phyloP scores from a whole-genome alignment of 768 basidiomycete genomes.

The Collybia nuda region DNA sequence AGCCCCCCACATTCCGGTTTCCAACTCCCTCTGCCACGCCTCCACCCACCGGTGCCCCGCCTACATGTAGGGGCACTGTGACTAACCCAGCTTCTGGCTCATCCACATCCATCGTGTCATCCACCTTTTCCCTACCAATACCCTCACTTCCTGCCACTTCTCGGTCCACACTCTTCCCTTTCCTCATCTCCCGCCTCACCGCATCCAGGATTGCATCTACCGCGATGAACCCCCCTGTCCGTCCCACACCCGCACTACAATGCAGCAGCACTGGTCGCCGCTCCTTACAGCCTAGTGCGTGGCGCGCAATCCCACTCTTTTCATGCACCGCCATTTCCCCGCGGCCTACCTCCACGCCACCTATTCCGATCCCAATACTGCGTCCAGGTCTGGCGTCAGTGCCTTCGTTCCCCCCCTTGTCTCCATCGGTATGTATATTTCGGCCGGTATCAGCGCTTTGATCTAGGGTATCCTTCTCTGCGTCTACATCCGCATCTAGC shows the following conservation, averaged over 20 bases:
- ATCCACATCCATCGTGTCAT: constrained; percentile 32
- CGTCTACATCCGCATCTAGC: constrained; percentile 1
- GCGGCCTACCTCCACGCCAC: not conserved
- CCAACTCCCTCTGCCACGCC: not conserved
- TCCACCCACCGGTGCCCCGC: not conserved
- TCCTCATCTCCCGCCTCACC: constrained; percentile 56
- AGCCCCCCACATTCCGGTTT: not conserved
- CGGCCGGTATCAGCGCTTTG: constrained; percentile 1
- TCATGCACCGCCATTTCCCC: constrained; percentile 45
- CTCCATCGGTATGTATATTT: not conserved
- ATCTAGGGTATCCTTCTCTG: constrained; percentile 3
- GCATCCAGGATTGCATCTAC: constrained; percentile 85
- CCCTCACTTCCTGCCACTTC: not conserved
- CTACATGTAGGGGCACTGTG: constrained; percentile 12
- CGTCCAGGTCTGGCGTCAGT: no score
- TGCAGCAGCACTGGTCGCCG: constrained; percentile 74
- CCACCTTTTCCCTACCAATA: not conserved
- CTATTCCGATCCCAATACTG: not conserved
- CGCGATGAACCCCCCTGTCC: constrained; percentile 92
- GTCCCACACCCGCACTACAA: constrained; percentile 93
- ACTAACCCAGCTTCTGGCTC: not conserved
- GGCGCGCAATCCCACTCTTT: constrained; percentile 54
- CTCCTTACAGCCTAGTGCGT: constrained; percentile 37
- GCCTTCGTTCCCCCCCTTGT: not conserved
- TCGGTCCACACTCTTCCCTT: constrained; percentile 6